phyloP scores from a whole-genome alignment of 306 rosid species.

The Sechiopsis laciniata region DNA sequence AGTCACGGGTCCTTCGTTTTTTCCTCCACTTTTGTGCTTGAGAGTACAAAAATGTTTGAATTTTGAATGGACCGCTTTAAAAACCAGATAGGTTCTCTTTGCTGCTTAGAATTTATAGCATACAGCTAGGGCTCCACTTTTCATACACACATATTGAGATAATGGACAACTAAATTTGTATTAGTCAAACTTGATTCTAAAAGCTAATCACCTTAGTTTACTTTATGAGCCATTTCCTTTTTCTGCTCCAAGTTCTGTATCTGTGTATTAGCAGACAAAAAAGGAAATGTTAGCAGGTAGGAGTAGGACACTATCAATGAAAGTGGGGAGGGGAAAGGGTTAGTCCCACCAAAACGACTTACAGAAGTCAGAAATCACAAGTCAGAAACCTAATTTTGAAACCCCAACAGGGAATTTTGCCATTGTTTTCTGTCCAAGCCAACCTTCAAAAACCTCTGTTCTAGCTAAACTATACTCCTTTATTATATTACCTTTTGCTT shows the following conservation, averaged over 20 bases:
- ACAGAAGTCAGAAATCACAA: neutral
- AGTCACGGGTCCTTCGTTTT: constrained; percentile 21
- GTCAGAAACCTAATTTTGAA: constrained; percentile 1
- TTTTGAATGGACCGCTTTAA: constrained; percentile 10
- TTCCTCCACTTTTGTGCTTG: neutral
- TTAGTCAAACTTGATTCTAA: constrained; percentile 15
- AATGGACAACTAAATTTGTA: too few species aligned
- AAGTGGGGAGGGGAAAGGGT: too few species aligned
- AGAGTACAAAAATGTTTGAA: constrained; percentile 12
- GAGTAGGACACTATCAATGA: too few species aligned
- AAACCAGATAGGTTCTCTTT: constrained; percentile 10
- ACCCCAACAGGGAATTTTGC: constrained; percentile 10
- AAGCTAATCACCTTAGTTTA: neutral
- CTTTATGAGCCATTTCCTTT: neutral
- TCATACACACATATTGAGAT: neutral
- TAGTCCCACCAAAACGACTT: constrained; percentile 15
- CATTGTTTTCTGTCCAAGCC: constrained; percentile 14
- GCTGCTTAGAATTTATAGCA: constrained; percentile 9
- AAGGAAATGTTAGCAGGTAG: too few species aligned
- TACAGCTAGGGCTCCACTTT: neutral
- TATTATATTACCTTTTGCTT: constrained; percentile 3
- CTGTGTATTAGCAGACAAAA: neutral
- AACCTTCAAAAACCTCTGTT: constrained; percentile 8
- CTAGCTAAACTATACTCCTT: neutral
- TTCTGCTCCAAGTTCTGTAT: neutral